Percentiles rank a stretch among this genome's conserved stretches.
Conservation (phyloP, 768 basidiomycete species). For the Tylopilus vinaceipallidus region DNA sequence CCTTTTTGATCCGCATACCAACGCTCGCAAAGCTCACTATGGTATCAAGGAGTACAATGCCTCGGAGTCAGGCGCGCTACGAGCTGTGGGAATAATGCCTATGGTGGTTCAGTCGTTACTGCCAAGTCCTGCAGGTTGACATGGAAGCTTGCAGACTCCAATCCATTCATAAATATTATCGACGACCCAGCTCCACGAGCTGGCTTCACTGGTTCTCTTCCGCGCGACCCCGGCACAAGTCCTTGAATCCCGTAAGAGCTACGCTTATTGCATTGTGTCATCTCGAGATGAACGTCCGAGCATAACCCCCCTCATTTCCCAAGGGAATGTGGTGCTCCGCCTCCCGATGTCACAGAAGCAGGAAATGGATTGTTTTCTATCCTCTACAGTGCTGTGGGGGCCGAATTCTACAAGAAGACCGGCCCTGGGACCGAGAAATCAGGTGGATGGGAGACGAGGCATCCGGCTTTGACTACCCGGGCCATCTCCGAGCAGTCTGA, state of each 20-base stretch:
- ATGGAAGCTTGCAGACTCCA: too few species aligned
- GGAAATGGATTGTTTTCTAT: slow-evolving; percentile 44
- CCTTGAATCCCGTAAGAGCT: slow-evolving; percentile 38
- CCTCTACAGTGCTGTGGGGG: slow-evolving; percentile 51
- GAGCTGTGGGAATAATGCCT: too few species aligned
- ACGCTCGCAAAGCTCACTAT: too few species aligned
- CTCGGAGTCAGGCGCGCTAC: too few species aligned
- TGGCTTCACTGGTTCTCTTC: slow-evolving; percentile 37
- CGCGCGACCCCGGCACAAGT: slow-evolving; percentile 47
- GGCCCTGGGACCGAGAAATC: slow-evolving; percentile 31
- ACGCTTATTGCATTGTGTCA: slow-evolving; percentile 57
- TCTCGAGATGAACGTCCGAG: slow-evolving; percentile 34
- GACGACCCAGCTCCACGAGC: too few species aligned
- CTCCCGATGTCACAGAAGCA: slow-evolving; percentile 29
- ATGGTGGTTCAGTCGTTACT: too few species aligned
- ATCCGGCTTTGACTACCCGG: slow-evolving; percentile 40
- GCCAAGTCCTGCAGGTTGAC: neutral
- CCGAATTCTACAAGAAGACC: slow-evolving; percentile 40
- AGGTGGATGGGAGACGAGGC: slow-evolving; percentile 44
- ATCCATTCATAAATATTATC: too few species aligned
- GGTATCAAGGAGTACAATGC: too few species aligned
- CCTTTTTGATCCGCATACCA: too few species aligned
- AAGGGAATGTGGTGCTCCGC: slow-evolving; percentile 39
- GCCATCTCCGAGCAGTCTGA: slow-evolving; percentile 21
- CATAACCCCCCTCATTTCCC: slow-evolving; percentile 5